phyloP scores from a whole-genome alignment of 495 filamentous ascomycete genomes.

The Aspergillus homomorphus region DNA sequence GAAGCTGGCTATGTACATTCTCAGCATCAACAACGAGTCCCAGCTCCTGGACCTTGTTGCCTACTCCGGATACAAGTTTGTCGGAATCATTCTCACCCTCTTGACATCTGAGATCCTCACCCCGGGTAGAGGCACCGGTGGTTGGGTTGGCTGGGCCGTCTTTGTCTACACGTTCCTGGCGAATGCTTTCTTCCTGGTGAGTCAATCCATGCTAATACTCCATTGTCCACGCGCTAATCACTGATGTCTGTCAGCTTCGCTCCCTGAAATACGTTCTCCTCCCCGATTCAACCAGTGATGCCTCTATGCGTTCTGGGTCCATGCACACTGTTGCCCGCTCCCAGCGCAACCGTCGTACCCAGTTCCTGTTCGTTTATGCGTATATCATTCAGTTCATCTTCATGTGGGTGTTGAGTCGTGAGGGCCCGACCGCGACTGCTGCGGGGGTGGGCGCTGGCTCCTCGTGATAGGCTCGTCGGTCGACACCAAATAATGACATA shows the following conservation, averaged over 20 bases:
- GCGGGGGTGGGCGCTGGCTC: conserved; percentile 20
- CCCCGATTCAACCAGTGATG: conserved; percentile 70
- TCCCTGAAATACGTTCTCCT: conserved; percentile 94
- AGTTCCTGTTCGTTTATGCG: conserved; percentile 93
- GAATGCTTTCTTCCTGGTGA: conserved; percentile 93
- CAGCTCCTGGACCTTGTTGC: conserved; percentile 91
- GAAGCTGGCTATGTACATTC: conserved; percentile 88
- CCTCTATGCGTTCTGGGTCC: conserved; percentile 57
- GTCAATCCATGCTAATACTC: conserved; percentile 20
- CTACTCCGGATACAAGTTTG: conserved; percentile 98
- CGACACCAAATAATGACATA: conserved; percentile 28
- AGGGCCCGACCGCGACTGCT: conserved; percentile 34
- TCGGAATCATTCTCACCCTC: conserved; percentile 87
- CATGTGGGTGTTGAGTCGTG: conserved; percentile 83
- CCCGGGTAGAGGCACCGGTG: conserved; percentile 72
- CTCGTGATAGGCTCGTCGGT: conserved; percentile 25
- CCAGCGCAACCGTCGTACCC: conserved; percentile 83
- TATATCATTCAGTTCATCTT: conserved; percentile 91
- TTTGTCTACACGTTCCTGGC: conserved; percentile 89
- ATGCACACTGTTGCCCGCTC: conserved; percentile 77
- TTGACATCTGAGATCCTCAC: conserved; percentile 72
- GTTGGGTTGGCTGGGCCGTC: conserved; percentile 83
- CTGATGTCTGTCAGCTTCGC: conserved; percentile 63
- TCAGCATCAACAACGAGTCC: conserved; percentile 82
- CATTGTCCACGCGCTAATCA: conserved; percentile 21